Evolutionary conservation across 1,284 basidiomycete genomes (phyloP).

Genomic region (Papiliotrema laurentii): DNA sequence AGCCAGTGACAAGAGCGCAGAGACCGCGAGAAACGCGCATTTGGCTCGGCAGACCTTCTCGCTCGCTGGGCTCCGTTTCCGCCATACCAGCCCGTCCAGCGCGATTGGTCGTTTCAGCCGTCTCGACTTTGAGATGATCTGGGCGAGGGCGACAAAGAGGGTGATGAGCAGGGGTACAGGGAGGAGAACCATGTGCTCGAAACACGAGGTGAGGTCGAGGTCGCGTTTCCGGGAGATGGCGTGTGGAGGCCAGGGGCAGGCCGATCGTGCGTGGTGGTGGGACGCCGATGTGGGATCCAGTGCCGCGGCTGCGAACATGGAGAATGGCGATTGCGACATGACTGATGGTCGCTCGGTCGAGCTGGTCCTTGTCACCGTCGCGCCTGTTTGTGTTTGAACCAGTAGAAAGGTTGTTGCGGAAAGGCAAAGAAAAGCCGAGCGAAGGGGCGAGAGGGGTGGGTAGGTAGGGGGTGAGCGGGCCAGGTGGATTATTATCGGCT

Average conservation of each 20-base stretch:
- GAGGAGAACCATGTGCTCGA: slow-evolving; percentile 67
- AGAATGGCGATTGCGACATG: slow-evolving; percentile 7
- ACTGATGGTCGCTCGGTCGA: too few relatives aligned
- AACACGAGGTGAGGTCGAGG: slow-evolving; percentile 80
- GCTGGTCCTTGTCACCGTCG: not conserved
- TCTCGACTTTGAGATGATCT: slow-evolving; percentile 43
- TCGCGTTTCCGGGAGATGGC: slow-evolving; percentile 56
- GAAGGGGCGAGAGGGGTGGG: too few relatives aligned
- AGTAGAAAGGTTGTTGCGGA: too few relatives aligned
- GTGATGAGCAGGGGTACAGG: slow-evolving; percentile 55
- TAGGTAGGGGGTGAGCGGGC: too few relatives aligned
- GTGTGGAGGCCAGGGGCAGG: slow-evolving; percentile 35
- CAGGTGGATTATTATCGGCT: too few relatives aligned
- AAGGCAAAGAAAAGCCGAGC: too few relatives aligned
- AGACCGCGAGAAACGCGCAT: slow-evolving; percentile 53
- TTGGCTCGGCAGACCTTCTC: slow-evolving; percentile 57
- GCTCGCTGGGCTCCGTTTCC: slow-evolving; percentile 47
- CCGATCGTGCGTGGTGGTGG: not conserved
- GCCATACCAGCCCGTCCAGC: slow-evolving; percentile 23
- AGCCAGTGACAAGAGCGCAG: slow-evolving; percentile 53
- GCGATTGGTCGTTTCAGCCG: slow-evolving; percentile 20
- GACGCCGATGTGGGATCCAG: slow-evolving; percentile 20
- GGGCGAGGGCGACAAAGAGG: slow-evolving; percentile 50
- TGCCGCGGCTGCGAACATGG: not conserved
- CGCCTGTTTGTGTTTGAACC: too few relatives aligned